Evolutionary conservation across 192 early-diverging fungal genomes (phyloP).

Genomic region (Linnemannia zychae): DNA sequence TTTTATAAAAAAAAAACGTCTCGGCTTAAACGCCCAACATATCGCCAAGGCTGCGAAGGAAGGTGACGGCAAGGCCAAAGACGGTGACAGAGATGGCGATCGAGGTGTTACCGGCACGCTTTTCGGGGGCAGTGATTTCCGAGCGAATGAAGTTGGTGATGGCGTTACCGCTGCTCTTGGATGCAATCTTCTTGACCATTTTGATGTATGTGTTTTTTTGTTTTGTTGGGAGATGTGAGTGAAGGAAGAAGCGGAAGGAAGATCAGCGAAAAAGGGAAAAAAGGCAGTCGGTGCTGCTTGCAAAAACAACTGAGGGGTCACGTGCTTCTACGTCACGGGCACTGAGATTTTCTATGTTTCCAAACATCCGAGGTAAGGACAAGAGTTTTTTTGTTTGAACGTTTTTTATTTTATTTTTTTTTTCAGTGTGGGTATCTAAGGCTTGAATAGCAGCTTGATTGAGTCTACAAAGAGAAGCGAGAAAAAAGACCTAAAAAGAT

Average conservation of each 20-base stretch:
- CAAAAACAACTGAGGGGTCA: no score
- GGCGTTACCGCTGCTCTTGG: constrained; percentile 57
- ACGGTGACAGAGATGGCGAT: constrained; percentile 70
- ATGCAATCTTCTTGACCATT: constrained; percentile 58
- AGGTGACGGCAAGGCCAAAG: constrained; percentile 67
- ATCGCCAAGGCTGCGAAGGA: constrained; percentile 69
- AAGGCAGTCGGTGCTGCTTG: not conserved
- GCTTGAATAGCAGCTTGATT: not conserved
- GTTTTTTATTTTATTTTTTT: not conserved
- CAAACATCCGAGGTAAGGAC: not conserved
- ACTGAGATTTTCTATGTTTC: no score
- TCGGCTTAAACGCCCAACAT: constrained; percentile 65
- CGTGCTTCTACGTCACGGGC: not conserved
- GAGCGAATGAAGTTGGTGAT: constrained; percentile 57
- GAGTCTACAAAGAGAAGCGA: not conserved
- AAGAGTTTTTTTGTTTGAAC: not conserved
- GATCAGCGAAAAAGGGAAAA: not conserved
- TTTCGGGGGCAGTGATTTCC: constrained; percentile 68
- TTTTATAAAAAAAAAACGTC: no score
- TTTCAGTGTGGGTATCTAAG: not conserved
- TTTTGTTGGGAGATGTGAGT: constrained; percentile 6
- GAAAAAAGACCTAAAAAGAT: constrained; percentile 1
- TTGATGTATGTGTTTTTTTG: no score
- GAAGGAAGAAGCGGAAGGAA: not conserved
- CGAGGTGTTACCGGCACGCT: constrained; percentile 65